Evolutionary conservation across 495 filamentous ascomycete species (phyloP).

Genomic region (Sordaria brevicollis): DNA sequence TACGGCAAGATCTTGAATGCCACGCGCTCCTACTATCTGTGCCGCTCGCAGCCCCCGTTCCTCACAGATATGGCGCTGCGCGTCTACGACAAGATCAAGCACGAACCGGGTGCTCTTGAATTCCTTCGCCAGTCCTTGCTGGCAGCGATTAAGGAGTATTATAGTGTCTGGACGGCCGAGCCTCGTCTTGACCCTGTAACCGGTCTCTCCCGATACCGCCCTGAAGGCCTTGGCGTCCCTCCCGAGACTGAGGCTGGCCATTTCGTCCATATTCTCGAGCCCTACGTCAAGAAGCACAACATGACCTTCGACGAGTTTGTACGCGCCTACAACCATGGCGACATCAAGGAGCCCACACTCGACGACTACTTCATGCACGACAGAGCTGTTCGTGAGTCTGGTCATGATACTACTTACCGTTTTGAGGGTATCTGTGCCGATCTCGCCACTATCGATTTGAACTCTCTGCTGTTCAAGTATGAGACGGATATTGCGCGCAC

Average conservation of each 20-base stretch:
- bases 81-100: conserved; percentile 78
- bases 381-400: conserved; percentile 88
- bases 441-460: conserved; percentile 87
- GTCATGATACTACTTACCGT: conserved; percentile 91
- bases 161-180: conserved; percentile 75
- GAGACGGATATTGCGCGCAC: conserved; percentile 80
- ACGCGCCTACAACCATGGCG: conserved; percentile 66
- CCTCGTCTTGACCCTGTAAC: conserved; percentile 71
- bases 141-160: conserved; percentile 94
- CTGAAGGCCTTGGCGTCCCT: conserved; percentile 81
- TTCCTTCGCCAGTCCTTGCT: conserved; percentile 70
- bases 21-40: conserved; percentile 89
- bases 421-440: conserved; percentile 80
- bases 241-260: conserved; percentile 88
- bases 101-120: conserved; percentile 62
- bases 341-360: conserved; percentile 74
- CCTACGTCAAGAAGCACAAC: conserved; percentile 75
- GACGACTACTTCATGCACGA: conserved; percentile 96
- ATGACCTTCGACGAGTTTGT: conserved; percentile 78
- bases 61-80: conserved; percentile 93
- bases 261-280: conserved; percentile 76
- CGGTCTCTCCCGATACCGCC: conserved; percentile 83
- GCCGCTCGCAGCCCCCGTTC: conserved; percentile 89
- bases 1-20: conserved; percentile 98
- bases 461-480: conserved; percentile 90